Base-by-base conservation (phyloP, 257 asterid genomes). In the Scutellaria minor region DNA sequence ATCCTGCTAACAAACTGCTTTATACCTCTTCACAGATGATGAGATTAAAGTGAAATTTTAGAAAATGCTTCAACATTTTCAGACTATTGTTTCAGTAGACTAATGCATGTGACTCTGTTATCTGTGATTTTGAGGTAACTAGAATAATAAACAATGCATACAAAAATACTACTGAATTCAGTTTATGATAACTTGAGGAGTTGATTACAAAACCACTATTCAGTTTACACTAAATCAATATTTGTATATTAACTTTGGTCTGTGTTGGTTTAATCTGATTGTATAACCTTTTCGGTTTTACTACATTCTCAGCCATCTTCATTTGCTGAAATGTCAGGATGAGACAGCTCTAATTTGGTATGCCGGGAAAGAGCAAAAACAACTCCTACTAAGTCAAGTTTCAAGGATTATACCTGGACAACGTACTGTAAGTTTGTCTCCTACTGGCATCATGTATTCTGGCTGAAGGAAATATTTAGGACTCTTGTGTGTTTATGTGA, bases 371-470 rank as follows among this genome's bases (percentile, higher is more conserved):
- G 88, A 86, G 71, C 89, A 85, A 77, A 90, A 90, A 78, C 84
- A 79, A 53, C 85, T 90, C 60, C 78, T 5, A 66, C 73, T 90
- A 45, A 79, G 78, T 82, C 90, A 84, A 71, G 85, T 90, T 83
- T 83, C 92, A 76, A 82, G 80, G 76, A 85, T 90, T 69, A 82
- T 90, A 77, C 96, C 90, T 46, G 96, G 96, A 73, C 96, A 88
- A 60, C 94, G 89, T 64, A 90, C 90, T 44, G 96, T 90, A 88
- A 87, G 96, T 80, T 73, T 56, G 57, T 66, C 44, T 44, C 1
- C 45, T 68, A 60, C 64, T 56, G 69, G 10, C 24, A 63, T 48
- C 31, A 7, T 58, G 37, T 39, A 48, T 48, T 45, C 22, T 47
- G 63, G 52, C 41, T 54, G 52, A 69, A 58, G 31, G 31, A 71